Conservation (phyloP, 2,329 filamentous ascomycete species). For the Mollisiaceae sp. region DNA sequence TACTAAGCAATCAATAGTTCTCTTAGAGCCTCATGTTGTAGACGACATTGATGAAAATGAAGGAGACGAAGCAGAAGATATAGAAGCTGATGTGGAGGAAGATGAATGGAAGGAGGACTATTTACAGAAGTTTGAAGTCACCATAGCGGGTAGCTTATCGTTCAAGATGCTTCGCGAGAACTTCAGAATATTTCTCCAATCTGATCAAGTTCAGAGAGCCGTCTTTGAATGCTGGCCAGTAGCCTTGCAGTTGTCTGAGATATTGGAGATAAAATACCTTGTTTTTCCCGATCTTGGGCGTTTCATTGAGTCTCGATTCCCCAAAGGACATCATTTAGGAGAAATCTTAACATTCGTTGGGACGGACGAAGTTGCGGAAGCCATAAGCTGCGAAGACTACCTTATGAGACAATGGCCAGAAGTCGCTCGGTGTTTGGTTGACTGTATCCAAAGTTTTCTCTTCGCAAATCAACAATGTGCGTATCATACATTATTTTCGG, state of each 20-base stretch:
- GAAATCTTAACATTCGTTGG: not conserved
- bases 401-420: slow-evolving; percentile 10
- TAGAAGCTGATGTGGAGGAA: not conserved
- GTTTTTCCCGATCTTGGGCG: not conserved
- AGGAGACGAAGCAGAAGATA: not conserved
- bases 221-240: slow-evolving; percentile 8
- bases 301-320: not conserved
- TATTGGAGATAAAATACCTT: not conserved
- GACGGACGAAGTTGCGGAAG: not conserved
- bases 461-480: not conserved
- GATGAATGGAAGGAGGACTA: not conserved
- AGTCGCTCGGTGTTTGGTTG: not conserved
- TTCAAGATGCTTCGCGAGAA: slow-evolving; percentile 11
- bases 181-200: slow-evolving; percentile 6
- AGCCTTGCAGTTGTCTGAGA: not conserved
- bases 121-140: not conserved
- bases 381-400: slow-evolving; percentile 12
- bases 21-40: not conserved
- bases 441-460: not conserved
- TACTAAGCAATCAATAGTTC: not conserved
- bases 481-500: not conserved
- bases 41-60: slow-evolving; percentile 1
- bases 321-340: not conserved
- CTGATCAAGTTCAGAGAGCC: slow-evolving; percentile 3
- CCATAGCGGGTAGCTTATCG: not conserved